Conservation (phyloP, 306 rosid genomes). For the Quercus suber region DNA sequence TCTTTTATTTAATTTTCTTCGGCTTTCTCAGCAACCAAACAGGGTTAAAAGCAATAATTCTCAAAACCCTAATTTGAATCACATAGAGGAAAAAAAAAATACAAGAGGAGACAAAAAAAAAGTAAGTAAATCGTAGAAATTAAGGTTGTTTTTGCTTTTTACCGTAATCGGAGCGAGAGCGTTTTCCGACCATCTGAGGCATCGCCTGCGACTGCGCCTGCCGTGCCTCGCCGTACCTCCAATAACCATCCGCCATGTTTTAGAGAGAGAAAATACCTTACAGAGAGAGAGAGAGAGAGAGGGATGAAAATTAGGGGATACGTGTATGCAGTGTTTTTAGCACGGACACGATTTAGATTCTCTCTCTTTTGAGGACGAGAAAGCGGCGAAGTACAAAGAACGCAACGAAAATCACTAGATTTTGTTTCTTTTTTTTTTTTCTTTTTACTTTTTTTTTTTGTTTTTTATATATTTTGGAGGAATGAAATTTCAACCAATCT, state of each 20-base stretch:
- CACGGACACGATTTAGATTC: background rate
- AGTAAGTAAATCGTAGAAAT: background rate
- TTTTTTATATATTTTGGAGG: no score
- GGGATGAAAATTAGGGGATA: background rate
- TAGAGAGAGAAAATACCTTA: background rate
- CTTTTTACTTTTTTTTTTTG: no score
- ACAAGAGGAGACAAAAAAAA: background rate
- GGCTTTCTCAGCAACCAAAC: background rate
- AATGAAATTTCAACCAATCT: no score
- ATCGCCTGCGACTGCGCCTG: slow-evolving; percentile 50
- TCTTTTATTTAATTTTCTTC: background rate
- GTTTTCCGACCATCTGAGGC: slow-evolving; percentile 62
- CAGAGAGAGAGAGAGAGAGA: background rate
- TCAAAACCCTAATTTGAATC: slow-evolving; percentile 23
- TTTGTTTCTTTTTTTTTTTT: no score
- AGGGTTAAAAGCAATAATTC: background rate
- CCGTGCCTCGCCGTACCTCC: slow-evolving; percentile 87
- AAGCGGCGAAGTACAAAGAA: no score
- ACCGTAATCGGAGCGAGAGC: slow-evolving; percentile 88
- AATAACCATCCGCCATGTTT: slow-evolving; percentile 76
- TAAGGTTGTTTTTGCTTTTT: background rate
- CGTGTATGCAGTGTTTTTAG: no score
- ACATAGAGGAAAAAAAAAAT: background rate
- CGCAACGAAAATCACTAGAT: no score
- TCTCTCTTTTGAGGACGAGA: no score